Evolutionary conservation across 495 filamentous ascomycete genomes (phyloP), one percentile per base, ranked within the genome.

Genomic region (Penicillium roqueforti): DNA sequence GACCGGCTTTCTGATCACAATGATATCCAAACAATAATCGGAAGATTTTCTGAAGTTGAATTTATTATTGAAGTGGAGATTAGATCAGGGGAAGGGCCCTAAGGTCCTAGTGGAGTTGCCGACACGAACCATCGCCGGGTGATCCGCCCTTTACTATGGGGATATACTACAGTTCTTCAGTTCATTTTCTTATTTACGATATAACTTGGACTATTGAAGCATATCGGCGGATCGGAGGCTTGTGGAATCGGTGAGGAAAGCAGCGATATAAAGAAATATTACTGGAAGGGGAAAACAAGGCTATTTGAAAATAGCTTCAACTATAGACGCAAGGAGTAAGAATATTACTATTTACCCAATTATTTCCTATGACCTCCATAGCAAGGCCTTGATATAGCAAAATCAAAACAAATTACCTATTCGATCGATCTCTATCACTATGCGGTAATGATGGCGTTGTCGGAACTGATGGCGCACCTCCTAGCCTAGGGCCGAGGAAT

Each of bases 401-500:
- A 9, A 26, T n/a, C n/a, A 16, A 45, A 40, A 50, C 36, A 40
- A 50, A 50, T 37, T 22, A 38, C 47, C 34, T 6, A 25, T 26
- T 50, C 3, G 18, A 19, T 40, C 38, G 11, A 19, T 47, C 8
- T 8, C 28, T 2, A 41, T 58, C 60, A 66, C 54, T 18, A 55
- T 63, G 54, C 39, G 54, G 54, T 66, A 56, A 60, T 58, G 10
- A 47, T 66, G 60, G 60, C 55, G 62, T 65, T 36, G 10, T 19
- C 22, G 54, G 29, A 44, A 52, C 39, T 25, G 19, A 52, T 22
- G 44, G 44, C 28, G 44, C 28, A 14, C 25, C 6, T 13, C 20
- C 8, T 20, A 20, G 44, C 38, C 38, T 22, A 40, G 18, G 25
- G 14, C 23, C 16, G 14, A 8, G 14, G 10, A 45, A 47, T 47